Conservation (phyloP, 1,284 basidiomycete species). For the Sporisorium graminicola region DNA sequence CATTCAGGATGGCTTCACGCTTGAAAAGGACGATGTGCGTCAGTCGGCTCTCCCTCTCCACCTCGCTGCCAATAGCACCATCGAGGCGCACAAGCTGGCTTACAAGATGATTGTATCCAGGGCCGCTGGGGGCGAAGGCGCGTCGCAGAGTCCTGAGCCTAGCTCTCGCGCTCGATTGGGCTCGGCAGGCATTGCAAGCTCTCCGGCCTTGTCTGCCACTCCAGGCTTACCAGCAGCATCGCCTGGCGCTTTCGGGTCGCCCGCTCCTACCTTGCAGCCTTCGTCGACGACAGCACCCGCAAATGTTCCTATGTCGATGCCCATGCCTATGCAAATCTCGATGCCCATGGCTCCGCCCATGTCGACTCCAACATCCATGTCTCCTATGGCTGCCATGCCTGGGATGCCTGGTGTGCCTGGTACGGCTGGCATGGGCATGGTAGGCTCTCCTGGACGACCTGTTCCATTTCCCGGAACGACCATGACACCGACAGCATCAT, state of each 20-base stretch:
- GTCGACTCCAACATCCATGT: slow-evolving; percentile 22
- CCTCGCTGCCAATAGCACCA: slow-evolving; percentile 57
- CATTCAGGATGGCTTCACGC: slow-evolving; percentile 65
- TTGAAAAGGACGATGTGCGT: slow-evolving; percentile 65
- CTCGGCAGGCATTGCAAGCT: slow-evolving; percentile 28
- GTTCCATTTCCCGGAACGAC: slow-evolving; percentile 18
- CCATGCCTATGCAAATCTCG: slow-evolving; percentile 34
- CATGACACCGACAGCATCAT: slow-evolving; percentile 25
- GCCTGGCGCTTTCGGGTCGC: slow-evolving; percentile 24
- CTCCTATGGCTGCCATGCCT: slow-evolving; percentile 19
- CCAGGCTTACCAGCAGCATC: slow-evolving; percentile 18
- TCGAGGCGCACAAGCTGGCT: slow-evolving; percentile 51
- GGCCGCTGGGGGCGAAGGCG: slow-evolving; percentile 16
- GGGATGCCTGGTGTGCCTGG: slow-evolving; percentile 5
- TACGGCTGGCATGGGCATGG: slow-evolving; percentile 22
- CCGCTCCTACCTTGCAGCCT: slow-evolving; percentile 16
- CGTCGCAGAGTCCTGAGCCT: slow-evolving; percentile 44
- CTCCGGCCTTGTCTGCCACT: slow-evolving; percentile 23
- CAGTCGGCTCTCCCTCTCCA: slow-evolving; percentile 63
- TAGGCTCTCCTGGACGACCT: slow-evolving; percentile 26
- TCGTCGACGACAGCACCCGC: slow-evolving; percentile 8
- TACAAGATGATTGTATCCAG: slow-evolving; percentile 49
- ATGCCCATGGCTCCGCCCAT: slow-evolving; percentile 42
- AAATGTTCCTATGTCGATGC: slow-evolving; percentile 16
- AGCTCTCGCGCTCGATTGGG: slow-evolving; percentile 26